Percentiles rank a stretch among this genome's conserved stretches.
These are phyloP conservation scores for Macadamia tetraphylla DNA, from an alignment of 164 flowering plant species.

Conservation along the genomic window DNA sequence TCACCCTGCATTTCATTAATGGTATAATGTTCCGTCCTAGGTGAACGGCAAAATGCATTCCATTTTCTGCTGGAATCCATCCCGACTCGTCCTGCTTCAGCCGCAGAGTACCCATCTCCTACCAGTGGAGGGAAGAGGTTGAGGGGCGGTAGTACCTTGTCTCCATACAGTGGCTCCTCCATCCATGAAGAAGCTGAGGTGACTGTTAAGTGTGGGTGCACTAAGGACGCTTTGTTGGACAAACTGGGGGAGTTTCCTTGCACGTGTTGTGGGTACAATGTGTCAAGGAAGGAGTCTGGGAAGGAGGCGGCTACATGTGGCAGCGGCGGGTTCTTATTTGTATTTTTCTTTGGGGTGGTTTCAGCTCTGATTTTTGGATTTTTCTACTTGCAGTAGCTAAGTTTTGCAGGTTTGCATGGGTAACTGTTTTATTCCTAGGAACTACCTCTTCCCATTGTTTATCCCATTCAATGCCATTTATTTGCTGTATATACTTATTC, in stretches of 20 bases:
- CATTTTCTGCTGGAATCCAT: constrained; percentile 20
- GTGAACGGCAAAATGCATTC: constrained; percentile 13
- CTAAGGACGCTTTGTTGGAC: constrained; percentile 22
- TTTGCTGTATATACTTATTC: background rate
- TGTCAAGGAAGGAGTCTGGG: background rate
- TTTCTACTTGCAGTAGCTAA: constrained; percentile 7
- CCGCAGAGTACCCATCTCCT: constrained; percentile 24
- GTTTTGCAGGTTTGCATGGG: constrained; percentile 8
- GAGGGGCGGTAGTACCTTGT: constrained; percentile 5
- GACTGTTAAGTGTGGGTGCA: constrained; percentile 19
- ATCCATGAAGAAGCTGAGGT: constrained; percentile 32
- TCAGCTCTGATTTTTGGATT: constrained; percentile 16
- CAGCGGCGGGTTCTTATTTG: constrained; percentile 11
- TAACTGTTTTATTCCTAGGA: background rate
- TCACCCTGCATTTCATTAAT: constrained; percentile 2
- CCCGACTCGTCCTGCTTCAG: constrained; percentile 28
- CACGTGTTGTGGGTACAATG: constrained; percentile 2
- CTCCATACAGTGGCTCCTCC: constrained; percentile 21
- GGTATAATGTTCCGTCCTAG: constrained; percentile 23
- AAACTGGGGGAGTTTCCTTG: constrained; percentile 19
- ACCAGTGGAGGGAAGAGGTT: constrained; percentile 5
- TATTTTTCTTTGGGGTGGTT: constrained; percentile 13
- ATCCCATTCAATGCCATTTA: background rate
- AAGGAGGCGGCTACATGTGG: background rate
- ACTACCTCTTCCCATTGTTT: background rate